Base-by-base conservation (phyloP, 2,329 filamentous ascomycete genomes). In the Cercospora sp. region DNA sequence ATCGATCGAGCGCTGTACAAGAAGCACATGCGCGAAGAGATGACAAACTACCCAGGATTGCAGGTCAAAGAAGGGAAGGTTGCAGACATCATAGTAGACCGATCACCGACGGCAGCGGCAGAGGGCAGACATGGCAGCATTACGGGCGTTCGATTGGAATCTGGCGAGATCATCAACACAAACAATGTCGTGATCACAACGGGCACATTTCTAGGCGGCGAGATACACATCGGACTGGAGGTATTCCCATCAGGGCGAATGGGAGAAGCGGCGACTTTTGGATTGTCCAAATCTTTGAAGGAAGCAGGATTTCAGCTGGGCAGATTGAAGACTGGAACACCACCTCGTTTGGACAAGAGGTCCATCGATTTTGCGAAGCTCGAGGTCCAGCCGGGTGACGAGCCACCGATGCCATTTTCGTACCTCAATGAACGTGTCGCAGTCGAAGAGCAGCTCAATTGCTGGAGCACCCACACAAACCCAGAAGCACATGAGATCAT, bases 321-420 rank as follows among this genome's bases (percentile, higher is more conserved):
- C 30, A 88, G 95, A 68, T 80, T 99, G 63, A 99, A 99, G 85
- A 99, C 95, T 0, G 95, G 95, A 13, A 99, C 95, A 5, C 95
- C 95, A 7, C 95, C 95, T 23, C 89, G 95, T 28, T 83, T 99
- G 65, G 91, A 93, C 73, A 89, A 87, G 70, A 89, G 88, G 65
- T 92, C 91, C 42, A 97, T 99, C 77, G 86, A 97, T 73, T 97
- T 91, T 77, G 81, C 85, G 1, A 79, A 84, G 0, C 82, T 98
- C 3, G 87, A 94, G 65, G 81, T 86, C 3, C 94, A 98, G 74
- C 83, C 81, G 31, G 95, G 94, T 4, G 95, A 99, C 75, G 85
- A 94, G 2, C 92, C 93, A 1, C 94, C 95, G 0, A 87, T 85
- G 75, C 94, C 95, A 0, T 99, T 99, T 79, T 97, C 93, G 72